These are phyloP conservation scores for Bipolaris zeicola DNA, from an alignment of 2,329 filamentous ascomycete species.

Conservation along the genomic window DNA sequence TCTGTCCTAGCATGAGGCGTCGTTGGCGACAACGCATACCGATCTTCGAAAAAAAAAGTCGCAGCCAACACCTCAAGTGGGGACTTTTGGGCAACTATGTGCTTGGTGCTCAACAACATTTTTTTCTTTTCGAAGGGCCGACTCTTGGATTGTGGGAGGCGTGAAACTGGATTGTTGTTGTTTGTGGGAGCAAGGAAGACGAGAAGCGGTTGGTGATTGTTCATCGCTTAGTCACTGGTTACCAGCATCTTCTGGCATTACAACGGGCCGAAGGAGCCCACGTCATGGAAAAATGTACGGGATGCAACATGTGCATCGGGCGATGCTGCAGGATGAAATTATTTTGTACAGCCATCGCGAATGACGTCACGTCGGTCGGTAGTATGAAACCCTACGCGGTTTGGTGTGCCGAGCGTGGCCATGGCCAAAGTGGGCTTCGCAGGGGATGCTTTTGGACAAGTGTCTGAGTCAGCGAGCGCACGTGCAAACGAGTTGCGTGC, in stretches of 20 bases:
- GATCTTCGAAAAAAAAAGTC: not conserved
- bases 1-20: not conserved
- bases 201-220: not conserved
- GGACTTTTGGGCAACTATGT: not conserved
- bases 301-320: not conserved
- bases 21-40: constrained; percentile 3
- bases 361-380: constrained; percentile 23
- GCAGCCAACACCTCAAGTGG: not conserved
- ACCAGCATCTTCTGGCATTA: not conserved
- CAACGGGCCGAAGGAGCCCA: not conserved
- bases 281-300: constrained; percentile 1
- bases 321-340: constrained; percentile 1
- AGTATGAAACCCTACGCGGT: constrained; percentile 24
- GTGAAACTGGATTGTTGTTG: not conserved
- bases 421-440: constrained; percentile 6
- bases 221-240: not conserved
- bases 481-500: constrained; percentile 14
- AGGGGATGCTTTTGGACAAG: not conserved
- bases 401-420: constrained; percentile 6
- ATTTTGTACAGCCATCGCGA: constrained; percentile 9
- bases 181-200: not conserved
- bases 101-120: not conserved
- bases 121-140: not conserved
- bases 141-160: not conserved
- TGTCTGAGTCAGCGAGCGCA: constrained; percentile 13